Conservation (phyloP, 805 yeast genomes). For the Ogataea saltuana region DNA sequence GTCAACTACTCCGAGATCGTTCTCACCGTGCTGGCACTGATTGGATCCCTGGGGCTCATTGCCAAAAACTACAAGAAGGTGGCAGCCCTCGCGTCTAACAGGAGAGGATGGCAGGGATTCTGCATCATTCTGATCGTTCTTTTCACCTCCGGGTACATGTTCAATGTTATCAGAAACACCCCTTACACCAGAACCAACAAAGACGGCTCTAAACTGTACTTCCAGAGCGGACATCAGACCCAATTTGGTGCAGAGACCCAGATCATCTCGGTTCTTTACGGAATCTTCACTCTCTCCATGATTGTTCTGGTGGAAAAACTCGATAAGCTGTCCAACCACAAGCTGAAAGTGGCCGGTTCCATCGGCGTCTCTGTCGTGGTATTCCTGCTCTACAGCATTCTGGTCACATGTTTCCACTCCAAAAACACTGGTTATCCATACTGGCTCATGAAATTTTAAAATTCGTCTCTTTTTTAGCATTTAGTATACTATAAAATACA, state of each 20-base stretch:
- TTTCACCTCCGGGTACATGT: constrained; percentile 91
- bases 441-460: constrained; percentile 41
- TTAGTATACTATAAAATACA: no score
- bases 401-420: constrained; percentile 63
- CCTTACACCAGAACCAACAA: constrained; percentile 54
- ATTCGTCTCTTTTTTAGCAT: no score
- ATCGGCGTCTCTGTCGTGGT: constrained; percentile 44
- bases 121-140: constrained; percentile 65
- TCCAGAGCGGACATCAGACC: constrained; percentile 60
- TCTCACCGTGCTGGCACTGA: constrained; percentile 38
- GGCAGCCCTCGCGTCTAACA: constrained; percentile 45
- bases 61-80: constrained; percentile 38
- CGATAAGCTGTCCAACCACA: constrained; percentile 48
- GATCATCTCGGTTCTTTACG: constrained; percentile 72
- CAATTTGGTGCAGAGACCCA: constrained; percentile 93
- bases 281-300: constrained; percentile 59
- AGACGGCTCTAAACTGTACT: constrained; percentile 41
- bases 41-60: constrained; percentile 35
- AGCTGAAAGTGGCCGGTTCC: constrained; percentile 51
- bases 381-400: constrained; percentile 59
- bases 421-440: constrained; percentile 82
- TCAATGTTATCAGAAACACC: constrained; percentile 76
- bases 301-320: constrained; percentile 59
- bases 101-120: constrained; percentile 69
- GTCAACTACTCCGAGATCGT: constrained; percentile 41